Evolutionary conservation across 352 stramenopile genomes (phyloP).

Genomic region (Globisporangium carolinianum): DNA sequence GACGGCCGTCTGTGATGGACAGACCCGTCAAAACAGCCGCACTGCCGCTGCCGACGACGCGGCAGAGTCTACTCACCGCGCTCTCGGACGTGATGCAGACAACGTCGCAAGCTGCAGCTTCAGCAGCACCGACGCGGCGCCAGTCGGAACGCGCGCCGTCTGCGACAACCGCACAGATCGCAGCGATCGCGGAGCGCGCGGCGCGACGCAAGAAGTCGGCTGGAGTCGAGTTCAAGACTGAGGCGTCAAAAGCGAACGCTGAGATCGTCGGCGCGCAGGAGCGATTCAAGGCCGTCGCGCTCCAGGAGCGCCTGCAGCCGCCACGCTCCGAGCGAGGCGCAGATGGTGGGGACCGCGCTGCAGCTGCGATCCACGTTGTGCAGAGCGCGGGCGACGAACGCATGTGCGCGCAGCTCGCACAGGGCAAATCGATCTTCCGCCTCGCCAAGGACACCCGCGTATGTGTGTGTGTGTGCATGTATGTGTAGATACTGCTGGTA

Average conservation of each 20-base stretch:
- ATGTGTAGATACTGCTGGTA: not conserved
- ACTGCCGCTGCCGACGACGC: not conserved
- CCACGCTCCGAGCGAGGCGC: not conserved
- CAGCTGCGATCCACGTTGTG: not conserved
- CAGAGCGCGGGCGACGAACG: constrained; percentile 1
- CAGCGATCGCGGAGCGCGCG: not conserved
- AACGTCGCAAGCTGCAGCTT: not conserved
- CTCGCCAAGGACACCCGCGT: constrained; percentile 14
- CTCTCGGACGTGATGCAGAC: constrained; percentile 10
- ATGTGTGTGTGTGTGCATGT: not conserved
- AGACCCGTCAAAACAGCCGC: not conserved
- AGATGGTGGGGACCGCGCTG: not conserved
- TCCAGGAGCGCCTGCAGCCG: not conserved
- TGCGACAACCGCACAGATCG: constrained; percentile 4
- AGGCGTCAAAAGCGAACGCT: not conserved
- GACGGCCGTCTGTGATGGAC: not conserved
- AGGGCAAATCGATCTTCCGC: constrained; percentile 15
- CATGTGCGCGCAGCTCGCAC: constrained; percentile 6
- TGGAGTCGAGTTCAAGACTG: constrained; percentile 7
- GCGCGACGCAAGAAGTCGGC: constrained; percentile 11
- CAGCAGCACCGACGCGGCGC: constrained; percentile 2
- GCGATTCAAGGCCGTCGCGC: constrained; percentile 4
- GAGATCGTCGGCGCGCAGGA: constrained; percentile 3
- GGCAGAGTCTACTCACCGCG: constrained; percentile 11
- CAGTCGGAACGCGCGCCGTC: constrained; percentile 13